Conservation (phyloP, 345 rosid genomes). For the Orychophragmus violaceus region DNA sequence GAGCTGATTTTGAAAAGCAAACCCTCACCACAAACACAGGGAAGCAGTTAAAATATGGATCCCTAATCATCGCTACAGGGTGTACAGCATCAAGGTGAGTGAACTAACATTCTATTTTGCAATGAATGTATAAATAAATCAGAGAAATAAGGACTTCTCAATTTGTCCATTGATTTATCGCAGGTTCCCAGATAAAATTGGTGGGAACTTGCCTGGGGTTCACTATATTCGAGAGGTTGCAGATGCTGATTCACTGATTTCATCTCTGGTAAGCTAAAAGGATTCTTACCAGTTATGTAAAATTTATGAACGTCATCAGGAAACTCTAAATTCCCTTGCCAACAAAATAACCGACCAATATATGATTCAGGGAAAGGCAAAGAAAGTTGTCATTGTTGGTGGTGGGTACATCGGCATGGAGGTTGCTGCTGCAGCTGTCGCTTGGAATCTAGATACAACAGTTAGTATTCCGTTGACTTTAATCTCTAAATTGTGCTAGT, state of each 20-base stretch:
- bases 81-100: slow-evolving; percentile 83
- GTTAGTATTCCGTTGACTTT: slow-evolving; percentile 31
- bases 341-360: not conserved
- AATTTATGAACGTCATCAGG: not conserved
- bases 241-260: slow-evolving; percentile 79
- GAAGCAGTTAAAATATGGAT: slow-evolving; percentile 82
- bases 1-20: slow-evolving; percentile 73
- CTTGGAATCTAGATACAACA: slow-evolving; percentile 89
- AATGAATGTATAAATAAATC: not conserved
- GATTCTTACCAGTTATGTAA: not conserved
- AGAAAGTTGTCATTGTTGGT: slow-evolving; percentile 77
- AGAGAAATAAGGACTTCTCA: not conserved
- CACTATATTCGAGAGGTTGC: slow-evolving; percentile 90
- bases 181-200: slow-evolving; percentile 91
- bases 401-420: slow-evolving; percentile 99
- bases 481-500: not conserved
- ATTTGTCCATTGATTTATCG: not conserved
- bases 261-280: slow-evolving; percentile 58
- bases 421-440: slow-evolving; percentile 95
- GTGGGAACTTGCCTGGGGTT: slow-evolving; percentile 84
- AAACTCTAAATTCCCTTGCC: not conserved
- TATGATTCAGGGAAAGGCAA: slow-evolving; percentile 55
- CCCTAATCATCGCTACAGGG: slow-evolving; percentile 85
- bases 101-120: not conserved
- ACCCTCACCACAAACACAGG: slow-evolving; percentile 74